Evolutionary conservation across 2,329 filamentous ascomycete genomes (phyloP).

Genomic region (Microcera coccophila): DNA sequence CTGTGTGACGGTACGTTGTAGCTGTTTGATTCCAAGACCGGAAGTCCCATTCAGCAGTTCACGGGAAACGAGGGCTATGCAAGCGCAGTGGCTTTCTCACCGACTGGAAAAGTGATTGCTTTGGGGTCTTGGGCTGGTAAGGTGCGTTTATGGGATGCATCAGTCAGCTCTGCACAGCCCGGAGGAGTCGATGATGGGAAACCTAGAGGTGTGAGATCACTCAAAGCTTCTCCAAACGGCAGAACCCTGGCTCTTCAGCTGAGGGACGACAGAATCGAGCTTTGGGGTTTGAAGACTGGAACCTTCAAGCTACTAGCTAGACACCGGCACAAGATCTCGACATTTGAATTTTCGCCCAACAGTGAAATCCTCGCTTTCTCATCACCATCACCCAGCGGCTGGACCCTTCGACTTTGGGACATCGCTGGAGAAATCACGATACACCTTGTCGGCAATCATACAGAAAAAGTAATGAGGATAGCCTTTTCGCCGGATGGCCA

Average conservation of each 20-base stretch:
- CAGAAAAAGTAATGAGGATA: not conserved
- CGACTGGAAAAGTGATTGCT: not conserved
- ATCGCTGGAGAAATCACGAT: not conserved
- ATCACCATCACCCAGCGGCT: not conserved
- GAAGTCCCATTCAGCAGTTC: not conserved
- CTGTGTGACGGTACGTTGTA: not conserved
- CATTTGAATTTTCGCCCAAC: not conserved
- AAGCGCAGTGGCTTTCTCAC: not conserved
- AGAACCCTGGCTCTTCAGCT: not conserved
- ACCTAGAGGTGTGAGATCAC: too few species aligned
- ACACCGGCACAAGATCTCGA: not conserved
- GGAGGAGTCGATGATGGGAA: not conserved
- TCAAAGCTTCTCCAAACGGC: not conserved
- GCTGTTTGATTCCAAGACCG: not conserved
- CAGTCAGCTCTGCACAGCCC: not conserved
- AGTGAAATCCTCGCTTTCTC: not conserved
- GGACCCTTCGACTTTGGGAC: not conserved
- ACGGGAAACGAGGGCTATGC: not conserved
- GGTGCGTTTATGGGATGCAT: not conserved
- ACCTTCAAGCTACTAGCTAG: not conserved
- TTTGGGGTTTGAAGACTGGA: not conserved
- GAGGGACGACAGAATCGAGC: too few species aligned
- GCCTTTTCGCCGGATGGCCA: not conserved
- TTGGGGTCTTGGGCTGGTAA: not conserved
- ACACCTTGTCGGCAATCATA: not conserved